A percentile compares a stretch with the other conserved stretches of the same genome.
Conservation (phyloP, 345 rosid genomes). For the Ceriops zippeliana region DNA sequence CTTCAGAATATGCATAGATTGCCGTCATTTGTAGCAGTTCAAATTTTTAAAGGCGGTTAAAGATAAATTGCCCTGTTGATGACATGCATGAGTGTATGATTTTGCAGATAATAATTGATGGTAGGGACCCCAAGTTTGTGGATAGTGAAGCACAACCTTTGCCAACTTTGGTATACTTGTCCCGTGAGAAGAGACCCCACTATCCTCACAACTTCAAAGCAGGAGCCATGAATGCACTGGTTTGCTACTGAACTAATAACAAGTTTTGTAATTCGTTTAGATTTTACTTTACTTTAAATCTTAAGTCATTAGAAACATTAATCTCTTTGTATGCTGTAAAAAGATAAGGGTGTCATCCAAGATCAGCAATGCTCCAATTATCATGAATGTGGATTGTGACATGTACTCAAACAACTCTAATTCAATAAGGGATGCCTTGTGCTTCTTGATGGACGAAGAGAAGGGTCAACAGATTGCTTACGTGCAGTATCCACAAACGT, state of each 20-base stretch:
- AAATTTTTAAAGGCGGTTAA: not conserved
- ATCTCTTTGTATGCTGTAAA: not conserved
- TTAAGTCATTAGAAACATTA: no score
- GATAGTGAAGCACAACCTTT: slow-evolving; percentile 33
- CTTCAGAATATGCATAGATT: not conserved
- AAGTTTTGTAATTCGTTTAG: no score
- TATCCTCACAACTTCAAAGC: slow-evolving; percentile 47
- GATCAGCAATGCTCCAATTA: slow-evolving; percentile 40
- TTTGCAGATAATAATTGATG: slow-evolving; percentile 19
- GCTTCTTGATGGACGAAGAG: slow-evolving; percentile 74
- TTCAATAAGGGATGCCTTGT: slow-evolving; percentile 39
- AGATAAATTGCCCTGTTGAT: not conserved
- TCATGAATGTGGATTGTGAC: slow-evolving; percentile 47
- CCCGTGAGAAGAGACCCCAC: slow-evolving; percentile 45
- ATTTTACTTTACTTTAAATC: no score
- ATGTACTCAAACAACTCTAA: slow-evolving; percentile 47
- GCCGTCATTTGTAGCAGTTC: no score
- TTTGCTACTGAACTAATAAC: not conserved
- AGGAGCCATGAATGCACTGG: slow-evolving; percentile 55
- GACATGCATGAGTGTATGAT: not conserved
- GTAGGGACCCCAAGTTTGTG: slow-evolving; percentile 17
- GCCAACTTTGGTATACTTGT: slow-evolving; percentile 43
- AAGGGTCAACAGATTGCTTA: slow-evolving; percentile 56
- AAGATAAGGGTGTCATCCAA: slow-evolving; percentile 51
- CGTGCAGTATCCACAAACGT: slow-evolving; percentile 65